phyloP scores from a whole-genome alignment of 495 filamentous ascomycete genomes.

The Penicillium macrosclerotiorum region DNA sequence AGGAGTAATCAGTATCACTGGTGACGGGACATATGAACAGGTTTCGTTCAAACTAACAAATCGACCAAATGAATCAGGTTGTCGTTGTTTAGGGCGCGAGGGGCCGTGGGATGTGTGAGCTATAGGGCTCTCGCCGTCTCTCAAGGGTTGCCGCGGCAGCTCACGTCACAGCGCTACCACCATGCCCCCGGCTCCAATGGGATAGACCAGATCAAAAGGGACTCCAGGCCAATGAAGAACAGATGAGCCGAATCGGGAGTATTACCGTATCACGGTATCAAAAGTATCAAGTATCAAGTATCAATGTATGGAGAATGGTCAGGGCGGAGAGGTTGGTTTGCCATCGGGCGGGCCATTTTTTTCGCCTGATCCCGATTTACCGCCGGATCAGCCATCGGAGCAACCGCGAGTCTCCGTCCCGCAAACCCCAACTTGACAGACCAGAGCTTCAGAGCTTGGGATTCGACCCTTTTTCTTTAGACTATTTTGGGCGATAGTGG shows the following conservation, averaged over 20 bases:
- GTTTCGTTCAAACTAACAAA: neutral
- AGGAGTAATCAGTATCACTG: conserved; percentile 5
- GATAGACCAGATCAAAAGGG: too few relatives aligned
- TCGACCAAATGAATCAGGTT: neutral
- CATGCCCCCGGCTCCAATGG: conserved; percentile 6
- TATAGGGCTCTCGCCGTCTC: conserved; percentile 5
- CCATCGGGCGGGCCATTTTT: conserved; percentile 25
- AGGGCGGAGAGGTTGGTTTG: conserved; percentile 10
- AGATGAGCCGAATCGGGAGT: neutral
- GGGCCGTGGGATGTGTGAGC: neutral
- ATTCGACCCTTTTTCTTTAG: neutral
- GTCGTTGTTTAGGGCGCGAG: neutral
- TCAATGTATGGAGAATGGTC: neutral
- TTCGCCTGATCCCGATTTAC: conserved; percentile 26
- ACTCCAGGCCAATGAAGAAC: neutral
- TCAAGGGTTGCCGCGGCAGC: conserved; percentile 20
- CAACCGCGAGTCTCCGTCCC: neutral
- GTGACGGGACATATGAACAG: neutral
- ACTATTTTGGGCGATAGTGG: too few relatives aligned
- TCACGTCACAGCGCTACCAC: conserved; percentile 7
- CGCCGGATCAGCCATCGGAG: conserved; percentile 23
- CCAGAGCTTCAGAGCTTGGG: too few relatives aligned
- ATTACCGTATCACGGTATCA: too few relatives aligned
- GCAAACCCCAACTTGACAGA: too few relatives aligned
- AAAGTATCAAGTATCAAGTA: neutral